These are phyloP conservation scores for Ustilago curta DNA, from an alignment of 1,284 basidiomycete species.

Conservation along the genomic window DNA sequence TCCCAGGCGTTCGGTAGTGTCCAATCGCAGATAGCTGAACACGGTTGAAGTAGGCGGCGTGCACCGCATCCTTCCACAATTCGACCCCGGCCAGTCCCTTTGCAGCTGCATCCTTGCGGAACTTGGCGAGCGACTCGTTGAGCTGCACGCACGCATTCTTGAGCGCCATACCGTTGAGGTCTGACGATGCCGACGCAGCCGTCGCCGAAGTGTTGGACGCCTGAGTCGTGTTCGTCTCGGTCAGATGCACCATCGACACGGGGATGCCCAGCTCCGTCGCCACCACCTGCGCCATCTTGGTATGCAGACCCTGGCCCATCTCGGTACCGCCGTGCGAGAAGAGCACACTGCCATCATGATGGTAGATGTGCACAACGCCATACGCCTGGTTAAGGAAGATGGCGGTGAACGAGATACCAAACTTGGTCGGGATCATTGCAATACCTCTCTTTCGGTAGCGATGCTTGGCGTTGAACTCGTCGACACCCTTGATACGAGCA, in stretches of 20 bases:
- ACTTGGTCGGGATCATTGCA: slow-evolving; percentile 68
- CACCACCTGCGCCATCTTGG: slow-evolving; percentile 69
- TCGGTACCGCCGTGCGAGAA: slow-evolving; percentile 68
- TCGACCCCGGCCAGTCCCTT: slow-evolving; percentile 39
- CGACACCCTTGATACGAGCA: slow-evolving; percentile 57
- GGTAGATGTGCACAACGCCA: slow-evolving; percentile 68
- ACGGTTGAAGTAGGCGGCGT: slow-evolving; percentile 68
- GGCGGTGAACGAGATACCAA: slow-evolving; percentile 69
- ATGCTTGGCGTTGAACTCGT: slow-evolving; percentile 67
- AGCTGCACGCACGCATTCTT: slow-evolving; percentile 70
- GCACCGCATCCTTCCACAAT: slow-evolving; percentile 61
- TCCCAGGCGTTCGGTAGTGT: slow-evolving; percentile 68
- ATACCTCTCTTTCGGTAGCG: slow-evolving; percentile 69
- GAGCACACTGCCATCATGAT: slow-evolving; percentile 65
- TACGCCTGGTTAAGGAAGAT: slow-evolving; percentile 69
- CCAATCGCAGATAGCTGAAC: slow-evolving; percentile 68
- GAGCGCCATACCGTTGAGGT: slow-evolving; percentile 62
- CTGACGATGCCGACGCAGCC: slow-evolving; percentile 56
- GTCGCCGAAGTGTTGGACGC: slow-evolving; percentile 69
- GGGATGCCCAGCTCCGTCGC: slow-evolving; percentile 68
- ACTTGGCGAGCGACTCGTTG: slow-evolving; percentile 61
- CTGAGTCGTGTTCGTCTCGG: slow-evolving; percentile 66
- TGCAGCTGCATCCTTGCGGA: slow-evolving; percentile 36
- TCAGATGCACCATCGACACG: slow-evolving; percentile 59
- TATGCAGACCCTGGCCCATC: slow-evolving; percentile 66